These are phyloP conservation scores for Spongispora temasekensis DNA, from an alignment of 1,284 basidiomycete genomes.

Conservation along the genomic window DNA sequence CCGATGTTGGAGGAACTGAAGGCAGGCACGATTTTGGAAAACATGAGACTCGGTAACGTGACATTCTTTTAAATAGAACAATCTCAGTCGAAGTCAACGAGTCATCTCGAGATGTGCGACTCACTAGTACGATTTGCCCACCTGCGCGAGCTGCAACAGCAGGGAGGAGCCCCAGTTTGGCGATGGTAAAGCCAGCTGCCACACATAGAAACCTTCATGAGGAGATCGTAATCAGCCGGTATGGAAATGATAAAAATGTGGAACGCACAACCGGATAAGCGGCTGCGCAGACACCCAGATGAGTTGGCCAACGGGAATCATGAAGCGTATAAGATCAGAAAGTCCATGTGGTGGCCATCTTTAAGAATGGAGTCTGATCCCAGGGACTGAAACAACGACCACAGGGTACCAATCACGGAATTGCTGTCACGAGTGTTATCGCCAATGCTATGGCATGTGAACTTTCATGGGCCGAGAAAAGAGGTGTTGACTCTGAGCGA, in stretches of 20 bases:
- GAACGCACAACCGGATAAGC: constrained; percentile 55
- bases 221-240: background rate
- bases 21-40: constrained; percentile 76
- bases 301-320: constrained; percentile 41
- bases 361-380: background rate
- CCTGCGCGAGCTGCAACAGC: constrained; percentile 56
- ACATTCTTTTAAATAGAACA: constrained; percentile 51
- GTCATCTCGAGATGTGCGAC: constrained; percentile 5
- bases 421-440: background rate
- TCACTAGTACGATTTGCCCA: constrained; percentile 59
- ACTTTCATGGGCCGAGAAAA: background rate
- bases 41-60: constrained; percentile 68
- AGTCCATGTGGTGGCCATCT: background rate
- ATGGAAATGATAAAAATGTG: no score
- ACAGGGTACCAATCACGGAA: constrained; percentile 8
- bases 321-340: background rate
- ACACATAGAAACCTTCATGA: constrained; percentile 53
- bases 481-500: background rate
- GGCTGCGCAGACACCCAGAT: constrained; percentile 63
- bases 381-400: constrained; percentile 2
- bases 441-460: constrained; percentile 4
- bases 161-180: constrained; percentile 64
- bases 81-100: background rate
- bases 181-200: constrained; percentile 55
- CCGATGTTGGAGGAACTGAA: constrained; percentile 66